A percentile compares a stretch with the other conserved stretches of the same genome.
Conservation (phyloP, 352 stramenopile species). For the Phytophthora pistaciae region DNA sequence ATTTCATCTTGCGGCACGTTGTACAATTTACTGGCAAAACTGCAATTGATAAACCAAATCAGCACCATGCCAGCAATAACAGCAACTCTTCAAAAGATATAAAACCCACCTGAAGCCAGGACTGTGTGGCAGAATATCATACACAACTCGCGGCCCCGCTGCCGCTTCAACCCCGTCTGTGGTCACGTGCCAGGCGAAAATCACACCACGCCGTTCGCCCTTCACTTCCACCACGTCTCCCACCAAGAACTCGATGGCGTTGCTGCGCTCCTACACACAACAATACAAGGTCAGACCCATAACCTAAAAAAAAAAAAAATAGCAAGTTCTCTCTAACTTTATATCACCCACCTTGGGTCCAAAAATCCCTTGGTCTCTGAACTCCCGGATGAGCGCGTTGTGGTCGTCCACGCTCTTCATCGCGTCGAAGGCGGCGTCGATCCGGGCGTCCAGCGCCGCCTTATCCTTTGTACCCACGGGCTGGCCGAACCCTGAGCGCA, state of each 20-base stretch:
- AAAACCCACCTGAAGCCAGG: constrained; percentile 47
- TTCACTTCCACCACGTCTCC: constrained; percentile 79
- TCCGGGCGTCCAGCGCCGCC: constrained; percentile 41
- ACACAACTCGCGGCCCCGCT: constrained; percentile 57
- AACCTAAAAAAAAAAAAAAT: no score
- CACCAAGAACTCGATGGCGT: constrained; percentile 61
- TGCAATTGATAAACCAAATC: constrained; percentile 9
- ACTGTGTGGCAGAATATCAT: constrained; percentile 76
- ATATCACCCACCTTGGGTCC: constrained; percentile 49
- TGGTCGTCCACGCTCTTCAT: constrained; percentile 76
- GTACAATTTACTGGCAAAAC: constrained; percentile 63
- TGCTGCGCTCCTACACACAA: constrained; percentile 50
- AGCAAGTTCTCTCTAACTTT: constrained; percentile 2
- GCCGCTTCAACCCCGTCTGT: constrained; percentile 41
- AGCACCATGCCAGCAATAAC: not conserved
- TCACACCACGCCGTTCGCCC: constrained; percentile 58
- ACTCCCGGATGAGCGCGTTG: constrained; percentile 65
- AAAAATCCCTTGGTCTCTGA: constrained; percentile 58
- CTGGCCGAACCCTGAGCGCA: constrained; percentile 61
- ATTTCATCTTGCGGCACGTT: constrained; percentile 70
- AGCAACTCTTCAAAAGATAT: not conserved
- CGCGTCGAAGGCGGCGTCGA: constrained; percentile 71
- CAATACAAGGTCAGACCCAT: not conserved
- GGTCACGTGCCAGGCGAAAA: constrained; percentile 66
- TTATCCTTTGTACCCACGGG: constrained; percentile 41